These are phyloP conservation scores for Penicillium simplicissimum DNA, from an alignment of 495 filamentous ascomycete genomes.

Conservation along the genomic window DNA sequence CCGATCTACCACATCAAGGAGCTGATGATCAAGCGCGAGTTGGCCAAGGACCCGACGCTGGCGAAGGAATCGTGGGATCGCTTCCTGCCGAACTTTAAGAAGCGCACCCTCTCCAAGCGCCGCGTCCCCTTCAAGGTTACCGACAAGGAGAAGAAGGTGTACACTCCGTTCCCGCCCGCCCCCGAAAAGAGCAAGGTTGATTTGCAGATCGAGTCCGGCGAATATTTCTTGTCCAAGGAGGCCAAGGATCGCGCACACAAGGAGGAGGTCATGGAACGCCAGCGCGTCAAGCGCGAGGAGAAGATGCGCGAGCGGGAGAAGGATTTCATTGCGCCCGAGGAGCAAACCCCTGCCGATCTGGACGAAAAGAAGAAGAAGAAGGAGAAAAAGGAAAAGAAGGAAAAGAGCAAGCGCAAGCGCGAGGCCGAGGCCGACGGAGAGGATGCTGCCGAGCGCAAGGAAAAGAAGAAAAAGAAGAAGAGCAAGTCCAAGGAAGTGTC, in stretches of 20 bases:
- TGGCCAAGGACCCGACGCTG: conserved; percentile 92
- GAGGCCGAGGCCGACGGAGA: conserved; percentile 38
- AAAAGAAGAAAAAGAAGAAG: conserved; percentile 52
- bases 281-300: conserved; percentile 82
- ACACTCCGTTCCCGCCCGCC: conserved; percentile 76
- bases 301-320: conserved; percentile 82
- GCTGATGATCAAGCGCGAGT: conserved; percentile 97
- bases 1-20: conserved; percentile 96
- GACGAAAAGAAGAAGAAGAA: conserved; percentile 55
- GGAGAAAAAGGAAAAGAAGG: conserved; percentile 48
- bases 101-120: conserved; percentile 84
- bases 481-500: conserved; percentile 43
- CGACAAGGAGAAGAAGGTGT: conserved; percentile 92
- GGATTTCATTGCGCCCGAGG: conserved; percentile 83
- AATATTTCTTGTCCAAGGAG: conserved; percentile 92
- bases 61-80: conserved; percentile 90
- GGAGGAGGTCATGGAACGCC: conserved; percentile 76
- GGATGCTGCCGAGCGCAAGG: conserved; percentile 40
- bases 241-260: conserved; percentile 81
- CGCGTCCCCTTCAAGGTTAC: conserved; percentile 79
- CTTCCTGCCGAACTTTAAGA: conserved; percentile 98
- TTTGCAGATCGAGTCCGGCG: conserved; percentile 94
- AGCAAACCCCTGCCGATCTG: conserved; percentile 53
- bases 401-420: conserved; percentile 46
- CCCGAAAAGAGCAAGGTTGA: conserved; percentile 97